These are phyloP conservation scores for Gillenia trifoliata DNA, from an alignment of 306 rosid genomes.

Conservation along the genomic window DNA sequence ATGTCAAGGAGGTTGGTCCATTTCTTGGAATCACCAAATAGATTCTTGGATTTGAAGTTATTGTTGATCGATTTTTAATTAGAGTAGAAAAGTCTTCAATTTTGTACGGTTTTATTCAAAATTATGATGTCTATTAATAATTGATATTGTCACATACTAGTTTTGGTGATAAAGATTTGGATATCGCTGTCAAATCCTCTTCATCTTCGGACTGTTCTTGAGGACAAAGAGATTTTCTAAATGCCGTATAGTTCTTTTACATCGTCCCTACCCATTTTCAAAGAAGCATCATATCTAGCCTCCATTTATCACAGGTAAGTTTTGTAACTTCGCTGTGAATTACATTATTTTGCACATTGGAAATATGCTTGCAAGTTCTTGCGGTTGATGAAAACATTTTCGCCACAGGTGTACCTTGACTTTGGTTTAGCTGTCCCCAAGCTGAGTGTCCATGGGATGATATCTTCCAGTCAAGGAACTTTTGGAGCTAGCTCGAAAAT, in stretches of 20 bases:
- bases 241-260: conserved; percentile 70
- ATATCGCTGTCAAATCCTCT: conserved; percentile 85
- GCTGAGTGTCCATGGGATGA: conserved; percentile 89
- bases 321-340: conserved; percentile 6
- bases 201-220: conserved; percentile 73
- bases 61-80: neutral
- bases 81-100: neutral
- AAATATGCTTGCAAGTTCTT: conserved; percentile 10
- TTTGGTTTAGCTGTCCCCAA: conserved; percentile 86
- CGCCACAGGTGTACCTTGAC: conserved; percentile 74
- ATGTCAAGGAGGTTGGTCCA: conserved; percentile 11
- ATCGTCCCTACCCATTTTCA: conserved; percentile 86
- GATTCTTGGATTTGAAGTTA: conserved; percentile 6
- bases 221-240: conserved; percentile 73
- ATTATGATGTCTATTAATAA: conserved; percentile 5
- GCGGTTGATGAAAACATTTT: conserved; percentile 10
- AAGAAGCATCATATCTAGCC: conserved; percentile 91
- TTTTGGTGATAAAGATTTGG: conserved; percentile 84
- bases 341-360: conserved; percentile 12
- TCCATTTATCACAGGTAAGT: conserved; percentile 73
- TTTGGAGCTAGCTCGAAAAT: conserved; percentile 75
- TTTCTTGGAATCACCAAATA: conserved; percentile 12
- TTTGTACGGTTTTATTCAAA: neutral
- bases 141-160: conserved; percentile 35
- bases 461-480: conserved; percentile 81